Evolutionary conservation across 1,284 basidiomycete species (phyloP).

Genomic region (Wolfiporia cocos): DNA sequence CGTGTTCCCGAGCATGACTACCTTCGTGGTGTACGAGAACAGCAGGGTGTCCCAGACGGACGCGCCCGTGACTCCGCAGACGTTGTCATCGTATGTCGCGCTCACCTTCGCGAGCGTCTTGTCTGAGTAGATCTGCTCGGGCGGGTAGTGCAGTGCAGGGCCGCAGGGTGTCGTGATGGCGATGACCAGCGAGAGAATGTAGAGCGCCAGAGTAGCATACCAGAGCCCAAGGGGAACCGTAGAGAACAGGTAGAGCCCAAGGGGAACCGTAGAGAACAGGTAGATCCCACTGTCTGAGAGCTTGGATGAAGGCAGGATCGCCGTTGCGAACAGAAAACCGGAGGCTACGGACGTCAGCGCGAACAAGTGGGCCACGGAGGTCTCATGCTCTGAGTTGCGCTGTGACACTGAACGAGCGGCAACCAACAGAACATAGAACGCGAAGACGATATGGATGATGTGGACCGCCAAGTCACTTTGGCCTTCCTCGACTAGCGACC

Average conservation of each 20-base stretch:
- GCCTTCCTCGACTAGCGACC: conserved; percentile 36
- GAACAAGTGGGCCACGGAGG: conserved; percentile 62
- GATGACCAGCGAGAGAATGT: conserved; percentile 41
- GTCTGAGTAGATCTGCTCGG: conserved; percentile 66
- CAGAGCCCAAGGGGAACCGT: conserved; percentile 33
- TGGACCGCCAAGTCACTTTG: conserved; percentile 31
- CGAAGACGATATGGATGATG: conserved; percentile 47
- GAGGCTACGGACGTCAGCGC: conserved; percentile 50
- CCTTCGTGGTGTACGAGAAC: conserved; percentile 81
- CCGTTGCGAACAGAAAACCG: conserved; percentile 38
- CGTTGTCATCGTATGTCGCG: conserved; percentile 56
- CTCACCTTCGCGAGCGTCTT: conserved; percentile 56
- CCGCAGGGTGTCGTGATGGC: conserved; percentile 62
- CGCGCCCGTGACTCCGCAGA: conserved; percentile 46
- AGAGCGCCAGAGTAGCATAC: conserved; percentile 44
- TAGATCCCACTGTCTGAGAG: conserved; percentile 7
- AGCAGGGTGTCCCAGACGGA: conserved; percentile 54
- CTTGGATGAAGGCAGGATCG: conserved; percentile 45
- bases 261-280: no score
- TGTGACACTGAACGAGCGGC: conserved; percentile 49
- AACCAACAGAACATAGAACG: conserved; percentile 56
- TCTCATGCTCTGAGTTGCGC: conserved; percentile 47
- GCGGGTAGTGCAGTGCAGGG: conserved; percentile 68
- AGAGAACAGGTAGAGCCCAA: no score
- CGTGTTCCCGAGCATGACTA: conserved; percentile 75